phyloP scores from a whole-genome alignment of 2,329 filamentous ascomycete species.

The Mollisiaceae sp. region DNA sequence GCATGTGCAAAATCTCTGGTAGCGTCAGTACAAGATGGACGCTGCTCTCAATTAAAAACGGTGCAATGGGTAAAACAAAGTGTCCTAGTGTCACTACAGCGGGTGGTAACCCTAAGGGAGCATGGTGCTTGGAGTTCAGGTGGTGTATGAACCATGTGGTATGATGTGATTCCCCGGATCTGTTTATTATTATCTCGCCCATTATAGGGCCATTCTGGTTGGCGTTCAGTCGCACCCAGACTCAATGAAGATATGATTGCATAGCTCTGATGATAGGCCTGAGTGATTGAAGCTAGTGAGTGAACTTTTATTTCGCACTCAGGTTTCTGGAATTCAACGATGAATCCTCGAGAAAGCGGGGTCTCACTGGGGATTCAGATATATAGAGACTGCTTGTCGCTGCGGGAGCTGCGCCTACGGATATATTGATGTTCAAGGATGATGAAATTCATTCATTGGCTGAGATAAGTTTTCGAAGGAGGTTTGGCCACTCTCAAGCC shows the following conservation, averaged over 20 bases:
- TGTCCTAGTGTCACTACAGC: background rate
- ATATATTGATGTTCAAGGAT: background rate
- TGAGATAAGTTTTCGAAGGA: background rate
- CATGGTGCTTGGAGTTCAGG: constrained; percentile 27
- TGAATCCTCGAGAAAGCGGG: background rate
- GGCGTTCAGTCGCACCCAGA: constrained; percentile 9
- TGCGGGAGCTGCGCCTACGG: background rate
- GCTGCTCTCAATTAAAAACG: background rate
- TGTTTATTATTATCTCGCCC: constrained; percentile 2
- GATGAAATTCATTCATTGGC: background rate
- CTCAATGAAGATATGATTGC: constrained; percentile 16
- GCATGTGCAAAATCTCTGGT: background rate
- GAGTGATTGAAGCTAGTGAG: background rate
- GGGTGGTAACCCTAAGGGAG: background rate
- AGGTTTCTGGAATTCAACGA: background rate
- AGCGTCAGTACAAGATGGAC: constrained; percentile 18
- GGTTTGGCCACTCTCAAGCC: background rate
- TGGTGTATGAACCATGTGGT: constrained; percentile 7
- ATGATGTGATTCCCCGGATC: constrained; percentile 23
- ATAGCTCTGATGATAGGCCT: background rate
- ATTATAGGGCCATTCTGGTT: constrained; percentile 4
- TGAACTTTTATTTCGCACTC: background rate
- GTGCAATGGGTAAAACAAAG: background rate
- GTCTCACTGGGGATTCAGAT: background rate
- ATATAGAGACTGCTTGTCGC: background rate